phyloP scores from a whole-genome alignment of 225 moss, liverwort and hornwort genomes.

The Sphagnum contortum region DNA sequence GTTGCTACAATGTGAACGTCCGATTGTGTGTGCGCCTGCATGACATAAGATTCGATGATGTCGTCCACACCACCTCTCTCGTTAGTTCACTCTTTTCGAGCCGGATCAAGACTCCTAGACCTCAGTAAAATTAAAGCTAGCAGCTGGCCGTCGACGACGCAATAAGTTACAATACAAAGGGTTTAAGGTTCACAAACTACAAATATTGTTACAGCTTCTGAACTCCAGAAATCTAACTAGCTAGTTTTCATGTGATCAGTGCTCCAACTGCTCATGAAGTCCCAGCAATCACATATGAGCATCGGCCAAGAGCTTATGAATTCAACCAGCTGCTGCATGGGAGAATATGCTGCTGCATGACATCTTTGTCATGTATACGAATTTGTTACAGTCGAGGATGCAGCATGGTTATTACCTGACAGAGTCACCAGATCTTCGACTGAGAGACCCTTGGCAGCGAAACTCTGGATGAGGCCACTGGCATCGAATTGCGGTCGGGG shows the following conservation, averaged over 20 bases:
- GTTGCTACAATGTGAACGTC: slow-evolving; percentile 31
- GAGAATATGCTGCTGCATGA: neutral
- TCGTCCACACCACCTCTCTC: too few relatives aligned
- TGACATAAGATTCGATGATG: neutral
- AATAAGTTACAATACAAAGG: neutral
- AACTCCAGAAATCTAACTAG: neutral
- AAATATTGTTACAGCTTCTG: neutral
- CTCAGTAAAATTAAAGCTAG: too few relatives aligned
- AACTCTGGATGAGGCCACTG: neutral
- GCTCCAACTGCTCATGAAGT: neutral
- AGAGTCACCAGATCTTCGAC: slow-evolving; percentile 13
- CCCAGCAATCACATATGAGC: too few relatives aligned
- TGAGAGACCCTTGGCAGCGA: slow-evolving; percentile 8
- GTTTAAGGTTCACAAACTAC: neutral
- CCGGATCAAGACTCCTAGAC: neutral
- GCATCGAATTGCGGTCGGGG: slow-evolving; percentile 4
- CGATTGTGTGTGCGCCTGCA: slow-evolving; percentile 46
- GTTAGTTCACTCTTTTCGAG: neutral
- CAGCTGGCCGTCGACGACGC: too few relatives aligned
- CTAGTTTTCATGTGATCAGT: too few relatives aligned
- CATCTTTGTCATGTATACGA: neutral
- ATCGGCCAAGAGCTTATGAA: too few relatives aligned
- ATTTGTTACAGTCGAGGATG: neutral
- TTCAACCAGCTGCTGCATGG: too few relatives aligned
- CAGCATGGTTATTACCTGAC: slow-evolving; percentile 18